Percentiles rank a stretch among this genome's conserved stretches.
Evolutionary conservation across 768 basidiomycete species (phyloP).

Genomic region (Daedalea quercina): DNA sequence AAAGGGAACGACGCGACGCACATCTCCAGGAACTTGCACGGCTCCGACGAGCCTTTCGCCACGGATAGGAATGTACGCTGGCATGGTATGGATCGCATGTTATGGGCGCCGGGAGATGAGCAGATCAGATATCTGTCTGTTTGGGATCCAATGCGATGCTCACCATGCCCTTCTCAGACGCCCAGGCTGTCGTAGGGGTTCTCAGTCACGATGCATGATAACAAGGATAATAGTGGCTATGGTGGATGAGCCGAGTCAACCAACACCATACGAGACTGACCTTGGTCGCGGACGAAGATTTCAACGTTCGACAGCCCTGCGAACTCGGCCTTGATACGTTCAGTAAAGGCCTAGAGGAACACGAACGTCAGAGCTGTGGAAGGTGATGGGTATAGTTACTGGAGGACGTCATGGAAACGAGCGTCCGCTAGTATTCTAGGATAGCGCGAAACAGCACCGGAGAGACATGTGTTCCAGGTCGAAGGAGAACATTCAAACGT

Average conservation of each 20-base stretch:
- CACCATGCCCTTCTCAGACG: conserved; percentile 79
- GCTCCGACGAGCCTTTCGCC: conserved; percentile 73
- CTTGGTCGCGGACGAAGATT: conserved; percentile 67
- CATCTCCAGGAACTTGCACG: conserved; percentile 86
- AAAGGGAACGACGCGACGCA: conserved; percentile 20
- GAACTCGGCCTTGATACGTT: conserved; percentile 65
- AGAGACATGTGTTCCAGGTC: too few species aligned
- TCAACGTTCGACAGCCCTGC: conserved; percentile 59
- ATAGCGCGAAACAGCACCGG: too few species aligned
- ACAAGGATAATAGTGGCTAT: not conserved
- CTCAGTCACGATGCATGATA: not conserved
- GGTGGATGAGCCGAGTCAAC: conserved; percentile 1
- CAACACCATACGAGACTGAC: conserved; percentile 28
- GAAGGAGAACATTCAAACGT: too few species aligned
- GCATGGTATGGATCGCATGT: not conserved
- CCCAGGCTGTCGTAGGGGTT: conserved; percentile 57
- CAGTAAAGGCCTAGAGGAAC: conserved; percentile 49
- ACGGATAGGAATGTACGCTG: conserved; percentile 85
- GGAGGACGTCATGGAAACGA: too few species aligned
- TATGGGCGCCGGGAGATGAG: not conserved
- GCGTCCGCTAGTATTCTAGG: too few species aligned
- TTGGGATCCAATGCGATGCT: conserved; percentile 1
- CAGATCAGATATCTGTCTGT: too few species aligned
- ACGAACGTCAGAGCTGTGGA: too few species aligned
- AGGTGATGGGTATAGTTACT: too few species aligned